Evolutionary conservation across 1,284 basidiomycete species (phyloP), one percentile per base, ranked within the genome.

Genomic region (Ceratobasidium sp.): DNA sequence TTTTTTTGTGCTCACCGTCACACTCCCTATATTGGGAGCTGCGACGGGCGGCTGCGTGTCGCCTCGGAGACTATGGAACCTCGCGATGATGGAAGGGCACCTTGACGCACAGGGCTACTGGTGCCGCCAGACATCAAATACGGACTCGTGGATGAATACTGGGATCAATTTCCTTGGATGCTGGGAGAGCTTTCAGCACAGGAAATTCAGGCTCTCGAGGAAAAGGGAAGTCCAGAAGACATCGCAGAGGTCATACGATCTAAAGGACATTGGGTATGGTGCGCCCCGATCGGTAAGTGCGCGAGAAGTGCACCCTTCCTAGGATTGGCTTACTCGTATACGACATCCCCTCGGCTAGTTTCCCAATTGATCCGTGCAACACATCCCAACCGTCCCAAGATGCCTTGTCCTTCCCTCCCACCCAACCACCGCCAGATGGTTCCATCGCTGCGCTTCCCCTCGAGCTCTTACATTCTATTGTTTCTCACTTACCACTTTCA

Each of bases 1-100:
- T 23, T 54, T 75, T 65, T 65, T 38, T 48, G 73, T 75, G 10
- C 30, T 54, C 3, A 66, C 62, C 33, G 33, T 41, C 23, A 50
- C 52, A 38, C 73, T 75, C 20, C 62, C 73, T 30, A 75, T 75
- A 16, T 35, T 75, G 27, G 73, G 55, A 12, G 73, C 62, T 55
- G 73, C 73, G 20, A 75, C 62, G 8, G 48, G 14, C 12, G 62
- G 73, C 6, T 62, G 62, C n/a, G 73, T 75, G 23, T 64, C 50
- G 3, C 10, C 41, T 35, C 73, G 62, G n/a, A 33, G 73, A 8
- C 23, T 75, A 44, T 75, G 73, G 73, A 27, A 60, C 20, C 62
- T 75, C 12, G 46, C 44, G 5, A 75, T 75, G 35, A 35, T 23
- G 30, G 65, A 55, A 20, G 71, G 71, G 18, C 50, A 75, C 27